phyloP scores from a whole-genome alignment of 2,329 filamentous ascomycete species.

The Drechslerella coelobrocha region DNA sequence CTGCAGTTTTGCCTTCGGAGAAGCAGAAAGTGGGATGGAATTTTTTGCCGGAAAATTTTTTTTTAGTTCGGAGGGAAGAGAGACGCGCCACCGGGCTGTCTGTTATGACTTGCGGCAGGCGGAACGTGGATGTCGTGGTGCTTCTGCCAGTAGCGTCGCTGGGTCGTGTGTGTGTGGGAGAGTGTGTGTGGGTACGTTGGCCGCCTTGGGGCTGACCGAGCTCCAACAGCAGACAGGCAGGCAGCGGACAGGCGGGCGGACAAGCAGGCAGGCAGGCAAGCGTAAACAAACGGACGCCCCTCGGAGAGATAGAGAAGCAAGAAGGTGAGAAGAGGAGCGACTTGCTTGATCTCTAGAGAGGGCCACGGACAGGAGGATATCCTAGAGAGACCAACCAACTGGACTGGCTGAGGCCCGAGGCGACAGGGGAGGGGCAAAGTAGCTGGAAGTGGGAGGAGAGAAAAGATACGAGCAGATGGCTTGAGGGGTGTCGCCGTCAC shows the following conservation, averaged over 20 bases:
- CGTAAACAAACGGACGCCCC: constrained; percentile 29
- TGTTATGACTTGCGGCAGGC: constrained; percentile 26
- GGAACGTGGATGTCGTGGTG: constrained; percentile 14
- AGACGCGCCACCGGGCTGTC: constrained; percentile 43
- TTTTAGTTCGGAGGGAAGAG: constrained; percentile 9
- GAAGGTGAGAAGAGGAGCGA: background rate
- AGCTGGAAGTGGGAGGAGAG: constrained; percentile 11
- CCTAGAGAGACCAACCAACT: background rate
- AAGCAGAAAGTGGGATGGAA: constrained; percentile 15
- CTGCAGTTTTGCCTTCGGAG: constrained; percentile 30
- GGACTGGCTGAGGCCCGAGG: background rate
- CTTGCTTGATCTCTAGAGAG: background rate
- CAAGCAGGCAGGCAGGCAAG: background rate
- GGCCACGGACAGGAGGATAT: background rate
- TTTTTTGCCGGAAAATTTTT: constrained; percentile 18
- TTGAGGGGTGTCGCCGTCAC: constrained; percentile 26
- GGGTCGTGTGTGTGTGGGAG: constrained; percentile 20
- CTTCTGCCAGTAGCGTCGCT: constrained; percentile 35
- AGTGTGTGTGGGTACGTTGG: constrained; percentile 24
- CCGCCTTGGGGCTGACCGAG: constrained; percentile 44
- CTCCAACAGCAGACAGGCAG: constrained; percentile 34
- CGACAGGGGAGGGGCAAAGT: constrained; percentile 1
- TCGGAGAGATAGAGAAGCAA: constrained; percentile 9
- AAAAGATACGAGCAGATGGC: constrained; percentile 4
- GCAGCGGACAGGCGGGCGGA: too few species aligned